These are phyloP conservation scores for Eimeria sp. DNA, from an alignment of 169 alveolate genomes.

Conservation along the genomic window DNA sequence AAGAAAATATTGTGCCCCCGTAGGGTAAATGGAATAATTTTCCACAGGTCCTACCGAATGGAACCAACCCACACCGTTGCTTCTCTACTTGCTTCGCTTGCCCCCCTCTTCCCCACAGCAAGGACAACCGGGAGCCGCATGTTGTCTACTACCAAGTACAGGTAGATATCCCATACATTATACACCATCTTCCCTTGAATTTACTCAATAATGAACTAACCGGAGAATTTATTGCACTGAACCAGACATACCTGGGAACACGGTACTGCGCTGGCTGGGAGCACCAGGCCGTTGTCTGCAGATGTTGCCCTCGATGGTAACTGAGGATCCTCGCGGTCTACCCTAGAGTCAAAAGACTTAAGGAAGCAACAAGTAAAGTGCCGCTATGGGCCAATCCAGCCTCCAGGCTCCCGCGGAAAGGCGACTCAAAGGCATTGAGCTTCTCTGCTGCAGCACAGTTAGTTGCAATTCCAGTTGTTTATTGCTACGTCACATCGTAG, in stretches of 20 bases:
- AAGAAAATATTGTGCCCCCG: not conserved
- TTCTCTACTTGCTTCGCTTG: not conserved
- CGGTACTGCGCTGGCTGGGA: not conserved
- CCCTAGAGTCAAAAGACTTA: not conserved
- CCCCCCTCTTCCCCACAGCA: conserved; percentile 57
- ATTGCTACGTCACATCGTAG: not conserved
- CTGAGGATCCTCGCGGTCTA: not conserved
- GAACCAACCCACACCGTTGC: not conserved
- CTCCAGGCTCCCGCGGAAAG: not conserved
- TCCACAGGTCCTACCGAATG: not conserved
- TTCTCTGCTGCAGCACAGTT: too few species aligned
- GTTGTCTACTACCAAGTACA: not conserved
- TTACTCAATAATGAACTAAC: not conserved
- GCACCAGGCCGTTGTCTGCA: not conserved
- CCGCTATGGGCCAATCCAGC: not conserved
- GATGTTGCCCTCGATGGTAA: not conserved
- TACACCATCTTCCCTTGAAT: not conserved
- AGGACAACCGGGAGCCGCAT: not conserved
- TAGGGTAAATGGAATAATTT: not conserved
- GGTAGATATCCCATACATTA: not conserved
- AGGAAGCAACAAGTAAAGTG: not conserved
- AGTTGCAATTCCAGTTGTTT: too few species aligned
- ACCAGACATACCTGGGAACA: not conserved
- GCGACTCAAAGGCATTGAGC: not conserved
- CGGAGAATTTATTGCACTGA: not conserved